Evolutionary conservation across 805 yeast genomes (phyloP), one percentile per base, ranked within the genome.

Genomic region (Ogataea pini): DNA sequence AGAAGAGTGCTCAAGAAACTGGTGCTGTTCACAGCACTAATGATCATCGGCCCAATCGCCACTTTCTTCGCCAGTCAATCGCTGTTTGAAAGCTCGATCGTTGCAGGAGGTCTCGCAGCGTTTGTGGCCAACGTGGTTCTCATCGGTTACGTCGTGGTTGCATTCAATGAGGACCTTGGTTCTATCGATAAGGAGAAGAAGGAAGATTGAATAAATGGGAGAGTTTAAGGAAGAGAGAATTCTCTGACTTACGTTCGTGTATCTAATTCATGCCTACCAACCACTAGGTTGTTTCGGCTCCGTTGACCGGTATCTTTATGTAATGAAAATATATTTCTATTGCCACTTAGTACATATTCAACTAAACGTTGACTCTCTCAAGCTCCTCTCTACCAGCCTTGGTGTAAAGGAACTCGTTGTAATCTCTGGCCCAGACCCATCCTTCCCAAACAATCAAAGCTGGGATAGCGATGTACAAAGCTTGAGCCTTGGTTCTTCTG

Each of bases 301-400:
- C 34, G 34, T 31, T 31, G 34, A 31, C 34, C 34, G 34, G 34
- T 31, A 17, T 31, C 34, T 20, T 14, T 12, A 28, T 28, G n/a
- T 20, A 31, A 40, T 40, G 31, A 29, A n/a, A 34, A n/a, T 20
- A 41, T 16, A 19, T 33, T 36, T 32, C 29, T 32, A 41, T 41
- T 32, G 44, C 18, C 31, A 41, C 19, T 27, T n/a, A 37, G 38
- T 41, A 41, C 31, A 31, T 29, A 32, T 16, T 32, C 36, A 39
- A 39, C 42, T 39, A 67, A 58, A 67, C 72, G 51, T 69, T 65
- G 45, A 75, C 83, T 71, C 81, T 83, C 71, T 80, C 92, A 67
- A 92, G 81, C 69, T 92, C 96, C 78, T 86, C 92, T 77, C 91
- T 89, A 71, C 99, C 99, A 57, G 88, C 98, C 80, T 92, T 92